These are phyloP conservation scores for Boeremia exigua DNA, from an alignment of 2,329 filamentous ascomycete species.

Conservation along the genomic window DNA sequence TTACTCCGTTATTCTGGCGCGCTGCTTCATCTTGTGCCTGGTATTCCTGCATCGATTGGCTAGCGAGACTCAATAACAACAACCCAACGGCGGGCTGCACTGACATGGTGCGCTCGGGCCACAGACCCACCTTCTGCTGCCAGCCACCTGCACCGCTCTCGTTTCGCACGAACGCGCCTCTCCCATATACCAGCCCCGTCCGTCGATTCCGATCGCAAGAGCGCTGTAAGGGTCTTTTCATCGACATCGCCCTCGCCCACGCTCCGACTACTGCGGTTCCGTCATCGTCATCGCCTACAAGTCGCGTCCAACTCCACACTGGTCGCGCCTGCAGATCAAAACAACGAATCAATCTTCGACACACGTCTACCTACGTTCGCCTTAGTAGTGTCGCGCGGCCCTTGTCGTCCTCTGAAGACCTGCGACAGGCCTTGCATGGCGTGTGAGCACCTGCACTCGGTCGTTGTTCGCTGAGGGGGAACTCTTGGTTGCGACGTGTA, in stretches of 20 bases:
- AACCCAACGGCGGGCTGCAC: constrained; percentile 17
- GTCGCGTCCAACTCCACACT: constrained; percentile 15
- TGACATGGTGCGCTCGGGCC: background rate
- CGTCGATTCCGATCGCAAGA: constrained; percentile 32
- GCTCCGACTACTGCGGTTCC: constrained; percentile 22
- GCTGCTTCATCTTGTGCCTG: constrained; percentile 27
- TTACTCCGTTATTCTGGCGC: constrained; percentile 9
- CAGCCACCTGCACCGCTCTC: constrained; percentile 5
- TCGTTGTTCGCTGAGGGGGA: constrained; percentile 45
- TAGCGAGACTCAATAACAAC: constrained; percentile 20
- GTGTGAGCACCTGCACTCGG: constrained; percentile 24
- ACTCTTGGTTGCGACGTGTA: constrained; percentile 29
- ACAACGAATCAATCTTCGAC: constrained; percentile 35
- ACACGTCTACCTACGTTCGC: constrained; percentile 19
- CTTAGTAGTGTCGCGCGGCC: constrained; percentile 21
- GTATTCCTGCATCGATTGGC: constrained; percentile 24
- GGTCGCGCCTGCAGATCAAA: constrained; percentile 20
- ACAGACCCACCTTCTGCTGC: constrained; percentile 3
- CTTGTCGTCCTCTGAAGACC: constrained; percentile 17
- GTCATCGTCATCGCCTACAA: constrained; percentile 14
- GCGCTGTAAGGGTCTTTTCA: constrained; percentile 32
- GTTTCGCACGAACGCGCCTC: constrained; percentile 27
- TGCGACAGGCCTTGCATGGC: constrained; percentile 45
- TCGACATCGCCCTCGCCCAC: constrained; percentile 22
- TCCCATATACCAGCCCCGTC: constrained; percentile 34